Percentiles rank a stretch among this genome's conserved stretches.
phyloP scores from a whole-genome alignment of 2,329 filamentous ascomycete genomes.

The Sphaerulina populicola region DNA sequence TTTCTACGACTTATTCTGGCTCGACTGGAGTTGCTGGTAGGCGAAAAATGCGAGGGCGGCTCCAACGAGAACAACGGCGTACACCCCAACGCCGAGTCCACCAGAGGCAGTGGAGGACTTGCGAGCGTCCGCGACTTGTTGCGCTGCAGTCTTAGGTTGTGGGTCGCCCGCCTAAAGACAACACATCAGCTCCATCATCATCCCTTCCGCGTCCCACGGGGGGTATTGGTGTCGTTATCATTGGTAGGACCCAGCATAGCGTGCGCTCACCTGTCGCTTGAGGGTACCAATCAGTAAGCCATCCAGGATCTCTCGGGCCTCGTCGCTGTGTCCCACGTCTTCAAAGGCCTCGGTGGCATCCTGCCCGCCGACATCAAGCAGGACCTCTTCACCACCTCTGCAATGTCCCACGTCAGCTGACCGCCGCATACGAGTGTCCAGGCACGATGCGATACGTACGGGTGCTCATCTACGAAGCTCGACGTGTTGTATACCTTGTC shows the following conservation, averaged over 20 bases:
- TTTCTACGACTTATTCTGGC: slow-evolving; percentile 31
- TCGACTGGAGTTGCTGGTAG: slow-evolving; percentile 75
- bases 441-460: slow-evolving; percentile 48
- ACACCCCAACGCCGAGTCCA: slow-evolving; percentile 66
- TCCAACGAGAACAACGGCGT: slow-evolving; percentile 70
- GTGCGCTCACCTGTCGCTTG: slow-evolving; percentile 64
- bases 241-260: neutral
- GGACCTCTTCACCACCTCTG: slow-evolving; percentile 95
- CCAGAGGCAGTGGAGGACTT: slow-evolving; percentile 37
- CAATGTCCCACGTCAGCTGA: slow-evolving; percentile 14
- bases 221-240: neutral
- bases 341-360: slow-evolving; percentile 97
- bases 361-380: slow-evolving; percentile 91
- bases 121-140: slow-evolving; percentile 44
- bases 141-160: slow-evolving; percentile 53
- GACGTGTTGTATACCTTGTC: slow-evolving; percentile 90
- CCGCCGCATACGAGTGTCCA: neutral
- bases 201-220: neutral
- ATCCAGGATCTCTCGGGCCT: slow-evolving; percentile 88
- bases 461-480: slow-evolving; percentile 94
- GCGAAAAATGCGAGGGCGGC: slow-evolving; percentile 67
- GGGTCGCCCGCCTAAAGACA: slow-evolving; percentile 64
- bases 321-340: slow-evolving; percentile 97
- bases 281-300: slow-evolving; percentile 64
- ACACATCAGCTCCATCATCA: neutral